phyloP scores from a whole-genome alignment of 2,329 filamentous ascomycete species.

The Aspergillus udagawae region DNA sequence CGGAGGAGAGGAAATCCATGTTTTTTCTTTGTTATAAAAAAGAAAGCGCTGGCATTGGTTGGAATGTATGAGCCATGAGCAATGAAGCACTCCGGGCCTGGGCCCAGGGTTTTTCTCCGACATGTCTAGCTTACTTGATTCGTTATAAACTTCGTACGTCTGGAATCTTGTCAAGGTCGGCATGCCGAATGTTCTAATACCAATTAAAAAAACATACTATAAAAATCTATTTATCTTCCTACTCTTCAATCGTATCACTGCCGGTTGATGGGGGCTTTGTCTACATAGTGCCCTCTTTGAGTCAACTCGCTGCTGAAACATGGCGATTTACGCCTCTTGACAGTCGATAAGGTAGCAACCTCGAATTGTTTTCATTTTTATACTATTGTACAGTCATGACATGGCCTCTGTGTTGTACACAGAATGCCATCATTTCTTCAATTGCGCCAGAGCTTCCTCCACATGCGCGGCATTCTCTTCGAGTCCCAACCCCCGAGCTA shows the following conservation, averaged over 20 bases:
- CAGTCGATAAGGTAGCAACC: background rate
- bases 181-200: slow-evolving; percentile 39
- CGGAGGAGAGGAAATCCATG: slow-evolving; percentile 23
- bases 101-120: slow-evolving; percentile 26
- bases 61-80: slow-evolving; percentile 44
- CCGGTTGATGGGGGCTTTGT: too few relatives aligned
- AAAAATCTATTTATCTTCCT: background rate
- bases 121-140: slow-evolving; percentile 38
- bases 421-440: slow-evolving; percentile 17
- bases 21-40: slow-evolving; percentile 27
- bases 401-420: too few relatives aligned
- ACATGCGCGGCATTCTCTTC: slow-evolving; percentile 30
- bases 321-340: background rate
- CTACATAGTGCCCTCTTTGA: too few relatives aligned
- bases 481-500: slow-evolving; percentile 48
- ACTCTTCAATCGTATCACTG: background rate
- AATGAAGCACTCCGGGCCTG: slow-evolving; percentile 35
- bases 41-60: slow-evolving; percentile 36
- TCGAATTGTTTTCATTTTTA: background rate
- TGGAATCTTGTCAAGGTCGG: slow-evolving; percentile 30
- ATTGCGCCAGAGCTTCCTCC: slow-evolving; percentile 27
- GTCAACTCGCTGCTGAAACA: too few relatives aligned
- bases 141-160: slow-evolving; percentile 28
- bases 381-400: background rate
- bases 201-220: slow-evolving; percentile 27